A percentile compares a stretch with the other conserved stretches of the same genome.
Evolutionary conservation across 73 alveolate genomes (phyloP).

Genomic region (Paramecium pentaurelia): DNA sequence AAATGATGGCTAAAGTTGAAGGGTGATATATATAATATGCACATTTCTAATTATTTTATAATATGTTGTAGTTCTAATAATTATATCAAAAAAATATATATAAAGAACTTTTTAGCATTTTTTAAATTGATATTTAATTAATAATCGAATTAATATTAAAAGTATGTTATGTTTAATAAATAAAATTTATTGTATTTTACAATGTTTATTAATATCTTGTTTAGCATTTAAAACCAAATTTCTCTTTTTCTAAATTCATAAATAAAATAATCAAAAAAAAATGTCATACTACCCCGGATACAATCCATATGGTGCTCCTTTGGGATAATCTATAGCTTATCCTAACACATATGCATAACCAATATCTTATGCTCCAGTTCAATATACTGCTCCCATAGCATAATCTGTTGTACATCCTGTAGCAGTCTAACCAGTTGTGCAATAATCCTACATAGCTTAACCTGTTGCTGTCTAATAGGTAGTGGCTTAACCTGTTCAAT

Average conservation of each 20-base stretch:
- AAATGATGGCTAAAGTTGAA: conserved; percentile 68
- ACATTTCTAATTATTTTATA: neutral
- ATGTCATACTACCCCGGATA: neutral
- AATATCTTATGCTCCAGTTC: neutral
- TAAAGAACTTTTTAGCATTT: neutral
- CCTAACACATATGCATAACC: neutral
- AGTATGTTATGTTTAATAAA: neutral
- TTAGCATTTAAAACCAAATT: neutral
- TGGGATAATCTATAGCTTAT: neutral
- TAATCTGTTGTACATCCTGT: neutral
- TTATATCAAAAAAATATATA: neutral
- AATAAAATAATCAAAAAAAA: neutral
- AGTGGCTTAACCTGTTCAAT: neutral
- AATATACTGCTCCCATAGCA: neutral
- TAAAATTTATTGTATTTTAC: neutral
- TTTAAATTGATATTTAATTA: neutral
- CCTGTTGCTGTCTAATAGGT: neutral
- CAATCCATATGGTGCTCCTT: neutral
- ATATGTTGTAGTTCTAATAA: neutral
- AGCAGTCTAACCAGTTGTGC: neutral
- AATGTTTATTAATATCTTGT: neutral
- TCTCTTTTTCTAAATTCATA: neutral
- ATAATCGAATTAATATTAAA: neutral
- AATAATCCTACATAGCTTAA: neutral
- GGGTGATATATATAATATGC: neutral